Evolutionary conservation across 1,284 basidiomycete species (phyloP), one percentile per base, ranked within the genome.

Genomic region (Puccinia coronata): DNA sequence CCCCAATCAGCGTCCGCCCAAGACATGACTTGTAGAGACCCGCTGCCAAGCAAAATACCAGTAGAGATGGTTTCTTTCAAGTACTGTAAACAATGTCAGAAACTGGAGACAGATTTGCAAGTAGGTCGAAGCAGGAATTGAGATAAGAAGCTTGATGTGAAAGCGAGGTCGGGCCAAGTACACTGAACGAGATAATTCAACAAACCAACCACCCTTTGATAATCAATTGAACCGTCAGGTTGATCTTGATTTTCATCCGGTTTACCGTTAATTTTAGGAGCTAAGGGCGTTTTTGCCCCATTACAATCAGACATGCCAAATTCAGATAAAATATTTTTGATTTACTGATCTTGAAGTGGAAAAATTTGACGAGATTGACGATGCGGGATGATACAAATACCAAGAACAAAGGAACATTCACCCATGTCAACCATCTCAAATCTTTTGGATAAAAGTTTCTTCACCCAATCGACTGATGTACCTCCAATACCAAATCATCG

Each of bases 1-100:
- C 39, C 69, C 39, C 43, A 71, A 20, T 71, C 69, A 25, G 69
- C 9, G 28, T 71, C 69, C 14, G 31, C 39, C n/a, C n/a, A 49
- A 25, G 31, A 34, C 6, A 69, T 3, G 8, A 69, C 5, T 12
- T 3, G 6, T 12, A 14, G 5, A 61, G 6, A 6, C 5, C 12
- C 8, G 28, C 34, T 12, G 12, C 57, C 57, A 18, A 61, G 57
- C 31, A 41, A 39, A n/a, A 65, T 36, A 18, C 61, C 61, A 5
- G 39, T 39, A 11, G 20, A 18, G 2, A n/a, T 5, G 2, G 61
- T 65, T 23, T 18, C 34, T 39, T 65, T 36, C 23, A 65, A 11
- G 28, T 65, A 65, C 3, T 5, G 31, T 6, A 65, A 36, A 65
- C 31, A 18, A 39, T 65, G 61, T 39, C 4, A 23, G 39, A 65